phyloP scores from a whole-genome alignment of 2,329 filamentous ascomycete genomes.

The Pestalotiopsis sp. region DNA sequence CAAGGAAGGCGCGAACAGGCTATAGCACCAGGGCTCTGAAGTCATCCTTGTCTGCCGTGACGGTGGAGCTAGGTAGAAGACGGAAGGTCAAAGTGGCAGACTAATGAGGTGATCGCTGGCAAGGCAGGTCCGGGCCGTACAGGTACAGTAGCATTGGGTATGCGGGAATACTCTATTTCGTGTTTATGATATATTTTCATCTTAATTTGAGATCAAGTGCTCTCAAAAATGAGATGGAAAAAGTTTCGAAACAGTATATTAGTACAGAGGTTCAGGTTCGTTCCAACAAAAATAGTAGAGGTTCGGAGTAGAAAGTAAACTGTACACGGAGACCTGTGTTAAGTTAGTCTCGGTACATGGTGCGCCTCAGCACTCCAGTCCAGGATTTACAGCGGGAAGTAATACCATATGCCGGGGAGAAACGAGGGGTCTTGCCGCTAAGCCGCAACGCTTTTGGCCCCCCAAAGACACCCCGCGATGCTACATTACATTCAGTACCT shows the following conservation, averaged over 20 bases:
- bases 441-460: neutral
- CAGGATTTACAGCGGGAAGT: neutral
- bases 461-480: neutral
- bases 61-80: conserved; percentile 9
- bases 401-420: neutral
- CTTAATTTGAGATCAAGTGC: no score
- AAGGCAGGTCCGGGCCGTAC: neutral
- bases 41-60: neutral
- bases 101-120: conserved; percentile 8
- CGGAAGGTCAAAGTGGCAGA: neutral
- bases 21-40: neutral
- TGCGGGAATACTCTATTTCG: neutral
- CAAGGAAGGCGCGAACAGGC: neutral
- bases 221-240: no score
- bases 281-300: no score
- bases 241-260: no score
- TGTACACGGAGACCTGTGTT: no score
- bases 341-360: no score
- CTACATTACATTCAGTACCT: neutral
- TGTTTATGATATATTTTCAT: no score
- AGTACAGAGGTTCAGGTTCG: no score
- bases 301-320: no score
- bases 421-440: neutral
- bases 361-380: neutral
- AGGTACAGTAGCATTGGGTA: neutral